Evolutionary conservation across 805 yeast species (phyloP).

Genomic region (Kluyveromyces dobzhanskii): DNA sequence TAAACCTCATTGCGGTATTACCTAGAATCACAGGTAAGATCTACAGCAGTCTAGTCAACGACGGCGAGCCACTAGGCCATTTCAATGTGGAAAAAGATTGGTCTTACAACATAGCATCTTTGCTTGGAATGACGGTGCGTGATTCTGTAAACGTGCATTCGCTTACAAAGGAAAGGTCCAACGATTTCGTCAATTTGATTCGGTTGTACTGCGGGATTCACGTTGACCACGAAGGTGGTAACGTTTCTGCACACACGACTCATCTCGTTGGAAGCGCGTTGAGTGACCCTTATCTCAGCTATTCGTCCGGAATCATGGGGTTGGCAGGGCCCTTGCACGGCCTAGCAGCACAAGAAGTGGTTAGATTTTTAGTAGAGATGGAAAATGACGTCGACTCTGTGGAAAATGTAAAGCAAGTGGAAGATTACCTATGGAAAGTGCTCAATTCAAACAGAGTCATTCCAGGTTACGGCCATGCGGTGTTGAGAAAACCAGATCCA

Average conservation of each 20-base stretch:
- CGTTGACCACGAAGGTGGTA: constrained; percentile 83
- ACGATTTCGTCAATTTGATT: constrained; percentile 60
- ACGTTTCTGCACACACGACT: constrained; percentile 80
- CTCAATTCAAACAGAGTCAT: constrained; percentile 76
- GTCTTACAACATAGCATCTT: constrained; percentile 60
- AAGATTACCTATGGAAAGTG: constrained; percentile 70
- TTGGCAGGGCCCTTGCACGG: constrained; percentile 86
- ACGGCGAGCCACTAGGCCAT: constrained; percentile 46
- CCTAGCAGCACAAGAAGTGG: constrained; percentile 82
- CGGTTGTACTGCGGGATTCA: constrained; percentile 68
- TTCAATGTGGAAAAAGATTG: constrained; percentile 53
- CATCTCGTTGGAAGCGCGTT: constrained; percentile 80
- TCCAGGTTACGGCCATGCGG: constrained; percentile 88
- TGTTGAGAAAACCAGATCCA: constrained; percentile 77
- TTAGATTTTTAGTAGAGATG: constrained; percentile 63
- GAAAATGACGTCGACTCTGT: constrained; percentile 36
- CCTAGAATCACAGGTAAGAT: constrained; percentile 71
- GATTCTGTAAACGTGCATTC: constrained; percentile 27
- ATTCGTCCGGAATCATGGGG: constrained; percentile 79
- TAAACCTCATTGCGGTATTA: constrained; percentile 61
- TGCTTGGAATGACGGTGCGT: constrained; percentile 48
- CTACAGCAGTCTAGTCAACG: constrained; percentile 51
- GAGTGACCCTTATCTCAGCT: constrained; percentile 67
- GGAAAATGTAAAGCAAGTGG: constrained; percentile 39
- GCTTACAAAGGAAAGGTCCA: constrained; percentile 32